Conservation (phyloP, 192 early-diverging fungal genomes). For the Coemansia asiatica region DNA sequence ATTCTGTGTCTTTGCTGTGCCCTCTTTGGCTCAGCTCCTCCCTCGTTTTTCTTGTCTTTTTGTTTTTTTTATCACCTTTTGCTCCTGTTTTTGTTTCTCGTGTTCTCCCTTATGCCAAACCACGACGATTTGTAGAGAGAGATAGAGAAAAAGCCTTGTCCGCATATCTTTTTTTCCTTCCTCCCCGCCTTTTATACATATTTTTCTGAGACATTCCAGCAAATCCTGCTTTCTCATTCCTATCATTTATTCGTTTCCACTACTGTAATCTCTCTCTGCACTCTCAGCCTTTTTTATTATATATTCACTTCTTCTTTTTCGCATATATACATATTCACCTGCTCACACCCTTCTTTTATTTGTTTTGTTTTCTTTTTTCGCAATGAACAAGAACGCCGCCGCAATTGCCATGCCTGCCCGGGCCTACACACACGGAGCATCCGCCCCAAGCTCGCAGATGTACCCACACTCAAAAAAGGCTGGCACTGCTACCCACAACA, state of each 20-base stretch:
- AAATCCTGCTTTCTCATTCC: slow-evolving; percentile 6
- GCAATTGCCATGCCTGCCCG: slow-evolving; percentile 43
- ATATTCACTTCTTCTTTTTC: background rate
- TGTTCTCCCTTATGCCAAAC: background rate
- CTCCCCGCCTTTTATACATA: background rate
- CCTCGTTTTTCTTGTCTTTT: background rate
- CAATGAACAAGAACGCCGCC: slow-evolving; percentile 10
- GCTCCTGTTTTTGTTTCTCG: background rate
- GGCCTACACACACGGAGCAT: slow-evolving; percentile 44
- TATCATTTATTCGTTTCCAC: slow-evolving; percentile 1
- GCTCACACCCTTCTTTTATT: slow-evolving; percentile 6
- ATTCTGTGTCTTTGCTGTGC: background rate
- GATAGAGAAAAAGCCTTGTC: background rate
- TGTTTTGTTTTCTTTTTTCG: background rate
- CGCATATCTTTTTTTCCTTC: slow-evolving; percentile 8
- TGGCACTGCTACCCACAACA: slow-evolving; percentile 6
- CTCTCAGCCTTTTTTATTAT: background rate
- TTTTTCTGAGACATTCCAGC: slow-evolving; percentile 4
- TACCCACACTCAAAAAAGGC: slow-evolving; percentile 25
- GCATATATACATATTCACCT: background rate
- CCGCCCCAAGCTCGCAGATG: slow-evolving; percentile 20
- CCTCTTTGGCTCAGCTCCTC: background rate
- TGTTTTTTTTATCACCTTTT: background rate
- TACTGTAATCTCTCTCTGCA: slow-evolving; percentile 1
- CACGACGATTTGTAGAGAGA: background rate